A percentile compares a stretch with the other conserved stretches of the same genome.
phyloP scores from a whole-genome alignment of 2,329 filamentous ascomycete species.

The Paracorniculantispora psalliotae region DNA sequence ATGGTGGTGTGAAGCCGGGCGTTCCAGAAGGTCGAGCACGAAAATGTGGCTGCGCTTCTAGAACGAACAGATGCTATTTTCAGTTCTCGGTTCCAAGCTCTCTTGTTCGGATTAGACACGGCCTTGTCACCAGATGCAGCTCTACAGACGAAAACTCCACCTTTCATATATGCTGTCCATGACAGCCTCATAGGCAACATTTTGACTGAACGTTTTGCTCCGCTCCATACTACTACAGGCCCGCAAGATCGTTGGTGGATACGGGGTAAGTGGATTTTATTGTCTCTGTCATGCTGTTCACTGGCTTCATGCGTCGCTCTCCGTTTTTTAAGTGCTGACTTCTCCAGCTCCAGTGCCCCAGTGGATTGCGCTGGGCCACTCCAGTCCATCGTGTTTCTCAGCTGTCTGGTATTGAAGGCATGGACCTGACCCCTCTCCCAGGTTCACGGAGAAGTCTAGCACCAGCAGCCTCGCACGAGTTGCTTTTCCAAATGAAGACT shows the following conservation, averaged over 20 bases:
- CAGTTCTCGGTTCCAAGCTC: too few relatives aligned
- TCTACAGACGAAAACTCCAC: too few relatives aligned
- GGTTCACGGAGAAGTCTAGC: not conserved
- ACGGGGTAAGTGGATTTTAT: slow-evolving; percentile 8
- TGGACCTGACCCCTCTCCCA: not conserved
- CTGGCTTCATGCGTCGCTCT: not conserved
- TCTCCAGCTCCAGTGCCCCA: not conserved
- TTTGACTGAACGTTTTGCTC: not conserved
- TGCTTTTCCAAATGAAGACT: not conserved
- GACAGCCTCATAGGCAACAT: not conserved
- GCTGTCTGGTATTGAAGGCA: not conserved
- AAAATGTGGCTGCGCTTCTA: not conserved
- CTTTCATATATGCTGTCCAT: too few relatives aligned
- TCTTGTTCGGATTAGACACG: too few relatives aligned
- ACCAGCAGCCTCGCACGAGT: not conserved
- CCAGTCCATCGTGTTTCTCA: not conserved
- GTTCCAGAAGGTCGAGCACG: slow-evolving; percentile 2
- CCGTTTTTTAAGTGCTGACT: not conserved
- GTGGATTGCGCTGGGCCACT: not conserved
- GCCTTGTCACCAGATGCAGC: too few relatives aligned
- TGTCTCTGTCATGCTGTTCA: not conserved
- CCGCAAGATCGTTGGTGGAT: slow-evolving; percentile 11
- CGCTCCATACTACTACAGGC: not conserved
- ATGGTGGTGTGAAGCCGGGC: not conserved
- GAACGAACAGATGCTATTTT: too few relatives aligned